Evolutionary conservation across 257 asterid genomes (phyloP).

Genomic region (Solanum boliviense): DNA sequence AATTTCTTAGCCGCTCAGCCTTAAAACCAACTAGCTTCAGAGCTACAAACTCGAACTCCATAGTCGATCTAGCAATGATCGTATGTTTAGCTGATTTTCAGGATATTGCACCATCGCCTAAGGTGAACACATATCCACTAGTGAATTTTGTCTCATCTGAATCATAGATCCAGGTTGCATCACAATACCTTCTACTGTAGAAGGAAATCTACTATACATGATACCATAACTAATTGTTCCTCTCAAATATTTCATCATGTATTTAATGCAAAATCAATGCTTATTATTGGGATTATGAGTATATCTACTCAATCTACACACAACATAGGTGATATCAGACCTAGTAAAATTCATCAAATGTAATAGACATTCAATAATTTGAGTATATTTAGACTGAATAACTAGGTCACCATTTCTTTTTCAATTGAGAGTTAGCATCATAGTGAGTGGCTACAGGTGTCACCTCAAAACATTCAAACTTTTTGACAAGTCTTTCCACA

Average conservation of each 20-base stretch:
- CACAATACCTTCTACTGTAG: background rate
- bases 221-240: background rate
- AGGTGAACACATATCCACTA: background rate
- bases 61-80: background rate
- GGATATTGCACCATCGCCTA: background rate
- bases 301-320: too few species aligned
- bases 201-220: background rate
- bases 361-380: background rate
- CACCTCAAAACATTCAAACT: too few species aligned
- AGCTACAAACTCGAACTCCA: background rate
- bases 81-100: too few species aligned
- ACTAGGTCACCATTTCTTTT: too few species aligned
- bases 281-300: too few species aligned
- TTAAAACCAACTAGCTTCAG: background rate
- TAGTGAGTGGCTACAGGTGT: too few species aligned
- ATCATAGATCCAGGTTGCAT: too few species aligned
- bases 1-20: rapidly evolving
- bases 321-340: too few species aligned
- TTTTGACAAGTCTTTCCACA: too few species aligned
- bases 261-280: background rate
- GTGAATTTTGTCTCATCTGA: background rate
- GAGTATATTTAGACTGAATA: too few species aligned
- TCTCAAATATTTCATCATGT: background rate
- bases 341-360: background rate
- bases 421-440: too few species aligned